Conservation (phyloP, 257 asterid species). For the Coffea canephora region DNA sequence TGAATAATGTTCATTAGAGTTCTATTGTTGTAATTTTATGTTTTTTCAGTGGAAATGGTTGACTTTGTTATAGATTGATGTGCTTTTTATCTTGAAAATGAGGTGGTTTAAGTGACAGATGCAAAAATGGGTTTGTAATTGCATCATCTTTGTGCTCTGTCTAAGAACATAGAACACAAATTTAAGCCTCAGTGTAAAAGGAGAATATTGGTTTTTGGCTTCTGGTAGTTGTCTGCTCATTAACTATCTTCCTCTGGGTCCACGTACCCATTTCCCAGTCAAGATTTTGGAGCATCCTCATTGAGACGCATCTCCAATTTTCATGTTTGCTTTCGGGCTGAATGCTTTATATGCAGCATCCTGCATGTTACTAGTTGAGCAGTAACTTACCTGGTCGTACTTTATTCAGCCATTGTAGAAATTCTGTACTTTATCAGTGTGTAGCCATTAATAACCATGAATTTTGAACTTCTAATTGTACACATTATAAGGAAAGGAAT, state of each 20-base stretch:
- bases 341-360: neutral
- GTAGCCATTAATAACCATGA: neutral
- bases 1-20: neutral
- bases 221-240: neutral
- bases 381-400: neutral
- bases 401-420: neutral
- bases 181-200: neutral
- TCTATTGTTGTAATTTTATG: no score
- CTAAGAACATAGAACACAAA: neutral
- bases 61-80: neutral
- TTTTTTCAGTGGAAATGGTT: neutral
- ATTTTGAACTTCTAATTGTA: neutral
- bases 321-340: neutral
- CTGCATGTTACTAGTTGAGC: neutral
- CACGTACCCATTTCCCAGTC: neutral
- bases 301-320: neutral
- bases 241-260: no score
- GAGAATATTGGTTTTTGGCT: neutral
- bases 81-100: neutral
- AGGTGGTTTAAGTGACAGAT: neutral
- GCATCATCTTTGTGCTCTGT: neutral
- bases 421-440: neutral
- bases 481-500: neutral
- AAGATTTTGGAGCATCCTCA: neutral
- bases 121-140: neutral